Evolutionary conservation across 2,329 filamentous ascomycete genomes (phyloP).

Genomic region (Dactylellina cionopaga): DNA sequence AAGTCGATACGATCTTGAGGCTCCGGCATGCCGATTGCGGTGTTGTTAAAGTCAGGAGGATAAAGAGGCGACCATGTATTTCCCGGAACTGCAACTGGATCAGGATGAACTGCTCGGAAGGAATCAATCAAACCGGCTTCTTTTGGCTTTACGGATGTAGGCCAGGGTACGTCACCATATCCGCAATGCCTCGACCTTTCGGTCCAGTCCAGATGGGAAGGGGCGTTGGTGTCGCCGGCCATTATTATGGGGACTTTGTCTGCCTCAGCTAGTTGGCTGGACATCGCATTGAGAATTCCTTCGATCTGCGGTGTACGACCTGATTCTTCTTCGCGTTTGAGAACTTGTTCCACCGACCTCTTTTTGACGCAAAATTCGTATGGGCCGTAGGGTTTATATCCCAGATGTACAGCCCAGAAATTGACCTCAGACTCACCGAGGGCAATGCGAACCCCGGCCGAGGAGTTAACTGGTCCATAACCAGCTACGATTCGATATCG

Average conservation of each 20-base stretch:
- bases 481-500: constrained; percentile 61
- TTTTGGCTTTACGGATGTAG: constrained; percentile 60
- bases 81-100: constrained; percentile 59
- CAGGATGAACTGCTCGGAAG: constrained; percentile 60
- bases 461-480: constrained; percentile 56
- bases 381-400: constrained; percentile 62
- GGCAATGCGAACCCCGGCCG: constrained; percentile 59
- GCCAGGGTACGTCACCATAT: constrained; percentile 60
- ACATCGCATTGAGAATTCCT: constrained; percentile 60
- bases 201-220: constrained; percentile 63
- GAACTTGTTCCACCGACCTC: constrained; percentile 59
- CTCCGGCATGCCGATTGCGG: constrained; percentile 57
- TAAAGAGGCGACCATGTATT: constrained; percentile 63
- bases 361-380: constrained; percentile 63
- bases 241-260: constrained; percentile 60
- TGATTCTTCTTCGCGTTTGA: constrained; percentile 60
- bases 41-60: constrained; percentile 58
- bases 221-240: constrained; percentile 63
- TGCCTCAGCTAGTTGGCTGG: constrained; percentile 57
- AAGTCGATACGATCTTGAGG: constrained; percentile 63
- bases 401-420: constrained; percentile 61
- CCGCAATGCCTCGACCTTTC: constrained; percentile 61
- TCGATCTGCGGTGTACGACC: constrained; percentile 61
- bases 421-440: constrained; percentile 60
- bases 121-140: constrained; percentile 62